These are phyloP conservation scores for Paspalum vaginatum DNA, from an alignment of 176 grass and related monocot species.

Conservation along the genomic window DNA sequence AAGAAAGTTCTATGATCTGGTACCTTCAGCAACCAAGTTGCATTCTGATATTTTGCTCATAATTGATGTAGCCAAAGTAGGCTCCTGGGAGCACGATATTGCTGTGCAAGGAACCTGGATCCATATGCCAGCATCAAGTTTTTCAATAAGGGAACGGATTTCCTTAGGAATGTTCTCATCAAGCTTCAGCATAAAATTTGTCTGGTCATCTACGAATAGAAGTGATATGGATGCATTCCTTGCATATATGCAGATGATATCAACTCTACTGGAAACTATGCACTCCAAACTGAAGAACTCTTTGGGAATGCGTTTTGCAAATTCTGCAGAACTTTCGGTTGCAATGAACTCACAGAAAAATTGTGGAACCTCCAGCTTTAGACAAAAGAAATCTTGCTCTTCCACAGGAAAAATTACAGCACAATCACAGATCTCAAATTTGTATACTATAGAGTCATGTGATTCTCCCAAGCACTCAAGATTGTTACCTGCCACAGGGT, in stretches of 20 bases:
- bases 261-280: constrained; percentile 53
- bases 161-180: constrained; percentile 62
- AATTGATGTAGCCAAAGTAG: constrained; percentile 61
- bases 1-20: constrained; percentile 13
- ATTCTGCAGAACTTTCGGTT: constrained; percentile 54
- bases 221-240: constrained; percentile 79
- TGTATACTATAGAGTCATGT: constrained; percentile 57
- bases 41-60: constrained; percentile 66
- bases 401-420: constrained; percentile 75
- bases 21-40: constrained; percentile 84
- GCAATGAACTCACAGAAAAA: constrained; percentile 75
- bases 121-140: constrained; percentile 79
- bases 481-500: constrained; percentile 47
- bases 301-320: constrained; percentile 61
- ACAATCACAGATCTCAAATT: constrained; percentile 85
- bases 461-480: constrained; percentile 32
- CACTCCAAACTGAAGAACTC: constrained; percentile 70
- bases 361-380: constrained; percentile 68
- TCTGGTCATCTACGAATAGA: constrained; percentile 46
- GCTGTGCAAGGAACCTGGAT: constrained; percentile 73
- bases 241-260: constrained; percentile 62
- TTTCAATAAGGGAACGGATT: constrained; percentile 66
- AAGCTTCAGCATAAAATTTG: constrained; percentile 55
- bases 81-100: constrained; percentile 37
- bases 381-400: constrained; percentile 60